Base-by-base conservation (phyloP, 768 basidiomycete genomes). In the Collybiopsis luxurians region DNA sequence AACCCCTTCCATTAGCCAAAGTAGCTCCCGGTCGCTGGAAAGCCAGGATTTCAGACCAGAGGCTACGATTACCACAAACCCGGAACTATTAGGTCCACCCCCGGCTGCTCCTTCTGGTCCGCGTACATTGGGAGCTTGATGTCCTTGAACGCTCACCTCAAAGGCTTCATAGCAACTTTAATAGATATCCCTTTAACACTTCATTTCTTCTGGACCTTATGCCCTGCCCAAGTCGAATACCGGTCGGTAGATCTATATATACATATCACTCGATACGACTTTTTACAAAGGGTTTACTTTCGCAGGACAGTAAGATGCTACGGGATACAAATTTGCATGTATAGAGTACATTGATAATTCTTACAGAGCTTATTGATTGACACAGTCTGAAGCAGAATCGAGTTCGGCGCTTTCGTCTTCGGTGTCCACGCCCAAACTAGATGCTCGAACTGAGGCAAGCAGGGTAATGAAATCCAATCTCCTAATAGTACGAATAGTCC, bases 381-480 rank as follows among this genome's bases (percentile, higher is more conserved):
- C 57, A 52, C 66, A 67, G 24, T 66, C 55, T 13, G 56, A 24
- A 24, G 36, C 42, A 13, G 39, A 28, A 15, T 62, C 57, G 21
- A 73, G 60, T 56, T 71, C 72, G 55, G 56, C 62, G 43, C 58
- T 50, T 19, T 55, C 57, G 36, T 44, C 62, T 3, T 65, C 69
- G n/a, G n/a, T n/a, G n/a, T n/a, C n/a, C 40, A 64, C 71, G 24
- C 42, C 52, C 55, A 54, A 38, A 59, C 71, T 51, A 63, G 63
- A 59, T 34, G 63, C 44, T 44, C 64, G 68, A 43, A 56, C 59
- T 38, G 61, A 58, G 23, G 61, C 60, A 47, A 75, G 50, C 19
- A 73, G 60, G 12, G 66, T 59, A 9, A 66, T 55, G 42, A 72
- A 56, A 59, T 64, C 61, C 64, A 60, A 31, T 57, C 56, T 53